phyloP scores from a whole-genome alignment of 2,329 filamentous ascomycete species.

The Beauveria caledonica region DNA sequence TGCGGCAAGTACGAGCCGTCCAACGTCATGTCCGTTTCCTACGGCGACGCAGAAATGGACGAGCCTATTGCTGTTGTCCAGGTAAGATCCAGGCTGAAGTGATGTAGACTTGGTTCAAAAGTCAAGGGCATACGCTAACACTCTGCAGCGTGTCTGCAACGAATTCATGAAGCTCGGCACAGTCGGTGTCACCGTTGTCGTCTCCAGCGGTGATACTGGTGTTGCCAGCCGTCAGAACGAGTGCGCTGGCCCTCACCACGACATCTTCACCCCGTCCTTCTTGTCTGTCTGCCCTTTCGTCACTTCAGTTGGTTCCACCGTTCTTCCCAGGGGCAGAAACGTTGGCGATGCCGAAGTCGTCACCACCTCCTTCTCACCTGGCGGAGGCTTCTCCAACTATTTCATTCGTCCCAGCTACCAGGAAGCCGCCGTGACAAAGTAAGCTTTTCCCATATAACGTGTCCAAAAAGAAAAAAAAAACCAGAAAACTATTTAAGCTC shows the following conservation, averaged over 20 bases:
- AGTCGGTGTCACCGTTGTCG: conserved; percentile 33
- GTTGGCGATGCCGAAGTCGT: conserved; percentile 37
- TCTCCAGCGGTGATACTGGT: conserved; percentile 33
- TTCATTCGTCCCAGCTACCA: conserved; percentile 40
- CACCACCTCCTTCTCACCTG: conserved; percentile 38
- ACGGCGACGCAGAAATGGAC: conserved; percentile 36
- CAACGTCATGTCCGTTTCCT: conserved; percentile 33
- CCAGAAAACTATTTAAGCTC: neutral
- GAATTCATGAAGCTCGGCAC: conserved; percentile 39
- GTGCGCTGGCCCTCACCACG: conserved; percentile 11
- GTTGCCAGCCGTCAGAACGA: conserved; percentile 20
- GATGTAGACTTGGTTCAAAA: neutral
- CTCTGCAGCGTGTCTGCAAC: conserved; percentile 28
- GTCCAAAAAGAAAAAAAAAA: no score
- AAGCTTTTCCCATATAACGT: neutral
- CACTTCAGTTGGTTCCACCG: conserved; percentile 42
- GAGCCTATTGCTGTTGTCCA: conserved; percentile 28
- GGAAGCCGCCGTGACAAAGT: conserved; percentile 25
- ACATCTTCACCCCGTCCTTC: conserved; percentile 26
- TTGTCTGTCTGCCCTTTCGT: conserved; percentile 35
- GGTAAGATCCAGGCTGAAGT: conserved; percentile 27
- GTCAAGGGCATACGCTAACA: no score
- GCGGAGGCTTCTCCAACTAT: conserved; percentile 22
- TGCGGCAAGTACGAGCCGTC: conserved; percentile 20
- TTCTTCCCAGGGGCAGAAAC: conserved; percentile 32